Conservation (phyloP, 2,329 filamentous ascomycete species). For the Cladophialophora bantiana region DNA sequence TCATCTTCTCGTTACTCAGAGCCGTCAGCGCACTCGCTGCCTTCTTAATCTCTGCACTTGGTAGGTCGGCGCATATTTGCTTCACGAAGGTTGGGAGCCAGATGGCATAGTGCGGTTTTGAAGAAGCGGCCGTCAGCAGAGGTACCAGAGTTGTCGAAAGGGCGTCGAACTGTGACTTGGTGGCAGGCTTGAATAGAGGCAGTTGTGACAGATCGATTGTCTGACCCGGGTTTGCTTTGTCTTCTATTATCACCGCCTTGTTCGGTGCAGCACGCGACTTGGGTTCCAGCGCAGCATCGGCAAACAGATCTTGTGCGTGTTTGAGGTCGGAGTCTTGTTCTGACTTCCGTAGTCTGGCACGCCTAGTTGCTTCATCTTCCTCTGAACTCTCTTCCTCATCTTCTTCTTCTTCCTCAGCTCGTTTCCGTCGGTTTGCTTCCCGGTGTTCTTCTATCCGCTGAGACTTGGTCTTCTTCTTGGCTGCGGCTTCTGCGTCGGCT, state of each 20-base stretch:
- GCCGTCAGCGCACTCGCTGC: slow-evolving; percentile 86
- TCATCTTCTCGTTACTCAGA: slow-evolving; percentile 96
- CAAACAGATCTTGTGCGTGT: slow-evolving; percentile 91
- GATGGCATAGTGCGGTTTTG: slow-evolving; percentile 88
- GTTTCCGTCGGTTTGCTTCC: slow-evolving; percentile 66
- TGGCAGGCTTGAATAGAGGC: slow-evolving; percentile 85
- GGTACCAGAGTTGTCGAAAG: slow-evolving; percentile 81
- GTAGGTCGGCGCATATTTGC: slow-evolving; percentile 83
- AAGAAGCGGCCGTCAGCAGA: slow-evolving; percentile 74
- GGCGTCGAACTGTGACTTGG: slow-evolving; percentile 83
- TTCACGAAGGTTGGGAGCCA: slow-evolving; percentile 93
- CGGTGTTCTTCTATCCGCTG: slow-evolving; percentile 84
- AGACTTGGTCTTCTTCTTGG: slow-evolving; percentile 87
- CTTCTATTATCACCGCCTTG: slow-evolving; percentile 71
- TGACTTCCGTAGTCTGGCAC: slow-evolving; percentile 75
- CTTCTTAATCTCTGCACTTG: slow-evolving; percentile 96
- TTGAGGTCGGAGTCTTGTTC: slow-evolving; percentile 89
- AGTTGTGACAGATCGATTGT: slow-evolving; percentile 82
- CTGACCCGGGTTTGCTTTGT: slow-evolving; percentile 75
- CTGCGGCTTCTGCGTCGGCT: slow-evolving; percentile 84
- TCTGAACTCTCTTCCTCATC: slow-evolving; percentile 68
- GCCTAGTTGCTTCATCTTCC: slow-evolving; percentile 74
- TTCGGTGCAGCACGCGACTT: slow-evolving; percentile 71
- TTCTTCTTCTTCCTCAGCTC: slow-evolving; percentile 64
- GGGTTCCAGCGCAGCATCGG: slow-evolving; percentile 73